phyloP scores from a whole-genome alignment of 192 early-diverging fungal genomes.

The Gigaspora rosea region DNA sequence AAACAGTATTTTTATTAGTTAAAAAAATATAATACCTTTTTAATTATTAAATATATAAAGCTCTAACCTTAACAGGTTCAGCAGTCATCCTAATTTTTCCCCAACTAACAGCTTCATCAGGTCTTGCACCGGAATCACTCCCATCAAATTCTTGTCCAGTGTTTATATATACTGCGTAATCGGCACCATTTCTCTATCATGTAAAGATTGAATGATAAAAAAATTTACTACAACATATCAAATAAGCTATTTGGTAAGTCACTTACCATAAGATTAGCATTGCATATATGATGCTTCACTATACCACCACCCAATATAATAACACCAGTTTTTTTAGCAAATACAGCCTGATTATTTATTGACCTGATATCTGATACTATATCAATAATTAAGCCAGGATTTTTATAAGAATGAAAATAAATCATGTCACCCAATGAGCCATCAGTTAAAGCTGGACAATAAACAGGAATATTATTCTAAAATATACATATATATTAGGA shows the following conservation, averaged over 20 bases:
- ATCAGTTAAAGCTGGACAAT: slow-evolving; percentile 96
- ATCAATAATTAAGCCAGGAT: slow-evolving; percentile 92
- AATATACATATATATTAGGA: slow-evolving; percentile 13
- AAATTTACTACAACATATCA: not conserved
- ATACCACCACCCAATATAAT: slow-evolving; percentile 97
- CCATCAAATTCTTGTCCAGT: slow-evolving; percentile 99
- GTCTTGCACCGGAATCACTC: slow-evolving; percentile 94
- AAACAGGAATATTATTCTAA: slow-evolving; percentile 95
- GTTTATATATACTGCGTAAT: slow-evolving; percentile 95
- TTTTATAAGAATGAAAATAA: slow-evolving; percentile 97
- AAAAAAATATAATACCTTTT: not conserved
- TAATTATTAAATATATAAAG: not conserved
- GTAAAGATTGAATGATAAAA: not conserved
- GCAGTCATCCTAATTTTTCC: slow-evolving; percentile 88
- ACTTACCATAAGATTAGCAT: slow-evolving; percentile 93
- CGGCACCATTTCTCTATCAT: slow-evolving; percentile 89
- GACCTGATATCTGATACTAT: slow-evolving; percentile 88
- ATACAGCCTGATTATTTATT: slow-evolving; percentile 93
- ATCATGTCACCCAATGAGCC: slow-evolving; percentile 99
- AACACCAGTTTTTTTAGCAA: slow-evolving; percentile 94
- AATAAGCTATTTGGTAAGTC: no score
- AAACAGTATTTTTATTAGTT: no score
- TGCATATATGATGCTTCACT: slow-evolving; percentile 98
- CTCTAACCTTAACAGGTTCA: slow-evolving; percentile 81
- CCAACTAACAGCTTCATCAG: slow-evolving; percentile 98